A percentile compares a stretch with the other conserved stretches of the same genome.
Evolutionary conservation across 345 rosid genomes (phyloP).

Genomic region (Garcia nutans): DNA sequence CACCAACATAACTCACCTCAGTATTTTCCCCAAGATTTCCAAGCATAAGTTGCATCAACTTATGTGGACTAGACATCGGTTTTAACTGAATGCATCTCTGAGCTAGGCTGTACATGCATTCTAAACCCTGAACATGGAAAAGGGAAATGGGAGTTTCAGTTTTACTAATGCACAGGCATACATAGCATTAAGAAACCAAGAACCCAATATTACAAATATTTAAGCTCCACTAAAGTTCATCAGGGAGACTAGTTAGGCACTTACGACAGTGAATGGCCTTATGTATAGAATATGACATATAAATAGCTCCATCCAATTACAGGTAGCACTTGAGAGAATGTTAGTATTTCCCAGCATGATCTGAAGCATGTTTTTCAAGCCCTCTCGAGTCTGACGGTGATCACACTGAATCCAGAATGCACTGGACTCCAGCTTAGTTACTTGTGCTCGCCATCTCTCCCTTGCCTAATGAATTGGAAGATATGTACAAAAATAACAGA

Average conservation of each 20-base stretch:
- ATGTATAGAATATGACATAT: conserved; percentile 75
- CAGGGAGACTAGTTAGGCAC: conserved; percentile 11
- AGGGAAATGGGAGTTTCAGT: conserved; percentile 17
- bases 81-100: conserved; percentile 81
- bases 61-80: conserved; percentile 58
- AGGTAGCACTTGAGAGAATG: conserved; percentile 56
- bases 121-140: conserved; percentile 64
- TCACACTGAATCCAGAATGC: conserved; percentile 88
- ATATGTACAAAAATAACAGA: background rate
- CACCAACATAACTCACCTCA: conserved; percentile 52
- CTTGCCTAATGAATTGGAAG: conserved; percentile 54
- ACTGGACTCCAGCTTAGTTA: conserved; percentile 79
- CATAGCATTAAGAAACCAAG: conserved; percentile 3
- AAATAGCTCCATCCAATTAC: conserved; percentile 78
- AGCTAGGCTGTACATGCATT: conserved; percentile 83
- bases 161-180: background rate
- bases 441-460: conserved; percentile 93
- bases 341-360: conserved; percentile 75
- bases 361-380: conserved; percentile 84
- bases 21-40: conserved; percentile 90
- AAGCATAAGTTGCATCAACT: conserved; percentile 60
- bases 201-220: conserved; percentile 5
- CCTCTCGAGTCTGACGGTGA: conserved; percentile 73
- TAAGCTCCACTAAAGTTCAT: conserved; percentile 4
- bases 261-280: conserved; percentile 84